Percentiles rank a stretch among this genome's conserved stretches.
Evolutionary conservation across 192 early-diverging fungal species (phyloP).

Genomic region (Entomortierella lignicola): DNA sequence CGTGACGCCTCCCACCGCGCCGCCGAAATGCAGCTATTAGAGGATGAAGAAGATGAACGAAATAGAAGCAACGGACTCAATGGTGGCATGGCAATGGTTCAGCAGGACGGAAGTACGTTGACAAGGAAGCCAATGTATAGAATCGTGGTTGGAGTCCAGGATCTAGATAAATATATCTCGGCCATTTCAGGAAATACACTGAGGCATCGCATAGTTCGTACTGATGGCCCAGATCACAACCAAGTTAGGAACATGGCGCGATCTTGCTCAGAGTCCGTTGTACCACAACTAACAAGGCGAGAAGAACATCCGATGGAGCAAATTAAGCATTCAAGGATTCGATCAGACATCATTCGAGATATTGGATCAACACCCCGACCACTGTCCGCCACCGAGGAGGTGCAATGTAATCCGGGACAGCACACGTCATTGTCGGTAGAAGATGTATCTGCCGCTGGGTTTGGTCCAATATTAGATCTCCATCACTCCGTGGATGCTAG

Average conservation of each 20-base stretch:
- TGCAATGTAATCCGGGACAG: background rate
- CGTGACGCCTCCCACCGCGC: conserved; percentile 18
- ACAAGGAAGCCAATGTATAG: conserved; percentile 35
- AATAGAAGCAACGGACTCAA: conserved; percentile 1
- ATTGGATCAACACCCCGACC: conserved; percentile 22
- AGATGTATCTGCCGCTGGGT: background rate
- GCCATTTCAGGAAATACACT: conserved; percentile 11
- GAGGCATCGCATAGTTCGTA: conserved; percentile 1
- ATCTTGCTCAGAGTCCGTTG: background rate
- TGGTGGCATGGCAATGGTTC: conserved; percentile 12
- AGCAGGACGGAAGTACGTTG: conserved; percentile 4
- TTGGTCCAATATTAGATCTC: background rate
- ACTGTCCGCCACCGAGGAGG: background rate
- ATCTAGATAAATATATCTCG: background rate
- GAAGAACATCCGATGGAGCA: background rate
- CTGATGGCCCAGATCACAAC: background rate
- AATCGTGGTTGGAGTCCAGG: conserved; percentile 41
- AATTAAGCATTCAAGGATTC: conserved; percentile 8
- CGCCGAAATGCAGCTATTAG: conserved; percentile 31
- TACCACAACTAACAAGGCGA: background rate
- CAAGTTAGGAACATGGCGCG: background rate
- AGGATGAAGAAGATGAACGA: conserved; percentile 38
- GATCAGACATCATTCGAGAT: conserved; percentile 42
- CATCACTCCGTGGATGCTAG: background rate
- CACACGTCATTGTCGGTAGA: background rate